A percentile compares a stretch with the other conserved stretches of the same genome.
These are phyloP conservation scores for Neonectria coccinea DNA, from an alignment of 2,329 filamentous ascomycete genomes.

Conservation along the genomic window DNA sequence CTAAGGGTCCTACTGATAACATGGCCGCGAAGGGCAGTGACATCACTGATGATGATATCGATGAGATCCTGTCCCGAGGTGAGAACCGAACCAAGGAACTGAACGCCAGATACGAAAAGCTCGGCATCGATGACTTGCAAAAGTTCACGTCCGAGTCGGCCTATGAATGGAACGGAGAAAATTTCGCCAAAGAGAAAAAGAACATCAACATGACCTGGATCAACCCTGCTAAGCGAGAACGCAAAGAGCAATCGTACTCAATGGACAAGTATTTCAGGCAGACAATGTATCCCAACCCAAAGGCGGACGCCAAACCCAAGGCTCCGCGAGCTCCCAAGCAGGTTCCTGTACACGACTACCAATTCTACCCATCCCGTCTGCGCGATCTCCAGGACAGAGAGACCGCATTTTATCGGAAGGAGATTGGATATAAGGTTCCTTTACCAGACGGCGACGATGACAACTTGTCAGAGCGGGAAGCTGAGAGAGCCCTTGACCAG, in stretches of 20 bases:
- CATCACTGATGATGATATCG: conserved; percentile 89
- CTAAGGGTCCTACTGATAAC: conserved; percentile 72
- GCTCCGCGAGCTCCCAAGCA: conserved; percentile 96
- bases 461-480: conserved; percentile 85
- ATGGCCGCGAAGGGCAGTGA: conserved; percentile 70
- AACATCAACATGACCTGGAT: conserved; percentile 96
- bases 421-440: conserved; percentile 94
- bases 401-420: conserved; percentile 94
- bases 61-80: conserved; percentile 85
- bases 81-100: conserved; percentile 90
- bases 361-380: conserved; percentile 90
- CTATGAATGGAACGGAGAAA: conserved; percentile 99
- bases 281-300: conserved; percentile 83
- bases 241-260: conserved; percentile 97
- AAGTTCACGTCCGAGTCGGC: conserved; percentile 98
- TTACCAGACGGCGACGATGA: conserved; percentile 90
- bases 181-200: conserved; percentile 92
- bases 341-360: conserved; percentile 91
- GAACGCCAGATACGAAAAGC: conserved; percentile 94
- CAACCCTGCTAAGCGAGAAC: conserved; percentile 96
- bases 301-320: conserved; percentile 90
- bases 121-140: conserved; percentile 95
- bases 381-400: conserved; percentile 94
- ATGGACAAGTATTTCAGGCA: conserved; percentile 99
- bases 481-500: conserved; percentile 88